Conservation (phyloP, 345 rosid species). For the Dimocarpus longan region DNA sequence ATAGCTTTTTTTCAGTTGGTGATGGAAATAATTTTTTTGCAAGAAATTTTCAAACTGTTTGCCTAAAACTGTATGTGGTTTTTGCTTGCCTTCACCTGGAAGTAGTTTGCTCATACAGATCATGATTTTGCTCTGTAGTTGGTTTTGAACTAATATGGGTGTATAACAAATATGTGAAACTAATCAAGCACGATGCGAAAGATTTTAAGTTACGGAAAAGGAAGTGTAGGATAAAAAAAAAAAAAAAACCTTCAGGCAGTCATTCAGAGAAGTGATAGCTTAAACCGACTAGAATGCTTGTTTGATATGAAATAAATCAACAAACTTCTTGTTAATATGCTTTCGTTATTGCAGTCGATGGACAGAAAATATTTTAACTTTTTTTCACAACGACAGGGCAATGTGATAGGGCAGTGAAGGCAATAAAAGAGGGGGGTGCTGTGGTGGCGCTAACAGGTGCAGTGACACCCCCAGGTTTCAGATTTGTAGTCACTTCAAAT, state of each 20-base stretch:
- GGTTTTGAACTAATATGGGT: background rate
- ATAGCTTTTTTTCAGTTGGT: background rate
- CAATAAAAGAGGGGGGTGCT: conserved; percentile 81
- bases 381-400: conserved; percentile 50
- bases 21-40: background rate
- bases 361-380: background rate
- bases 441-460: conserved; percentile 95
- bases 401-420: conserved; percentile 91
- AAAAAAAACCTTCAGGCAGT: too few relatives aligned
- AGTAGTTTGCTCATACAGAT: background rate
- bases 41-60: background rate
- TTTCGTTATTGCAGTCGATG: background rate
- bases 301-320: background rate
- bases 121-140: background rate
- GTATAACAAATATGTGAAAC: background rate
- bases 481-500: conserved; percentile 88
- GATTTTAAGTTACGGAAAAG: too few relatives aligned
- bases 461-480: conserved; percentile 83
- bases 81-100: background rate
- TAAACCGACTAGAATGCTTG: too few relatives aligned
- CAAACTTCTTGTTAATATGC: background rate
- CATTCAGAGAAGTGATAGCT: too few relatives aligned
- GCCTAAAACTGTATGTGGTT: too few relatives aligned
- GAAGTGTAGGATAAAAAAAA: too few relatives aligned
- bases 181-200: background rate